Percentiles rank a stretch among this genome's conserved stretches.
Conservation (phyloP, 208 protist genomes). For the Porcisia hertigi region DNA sequence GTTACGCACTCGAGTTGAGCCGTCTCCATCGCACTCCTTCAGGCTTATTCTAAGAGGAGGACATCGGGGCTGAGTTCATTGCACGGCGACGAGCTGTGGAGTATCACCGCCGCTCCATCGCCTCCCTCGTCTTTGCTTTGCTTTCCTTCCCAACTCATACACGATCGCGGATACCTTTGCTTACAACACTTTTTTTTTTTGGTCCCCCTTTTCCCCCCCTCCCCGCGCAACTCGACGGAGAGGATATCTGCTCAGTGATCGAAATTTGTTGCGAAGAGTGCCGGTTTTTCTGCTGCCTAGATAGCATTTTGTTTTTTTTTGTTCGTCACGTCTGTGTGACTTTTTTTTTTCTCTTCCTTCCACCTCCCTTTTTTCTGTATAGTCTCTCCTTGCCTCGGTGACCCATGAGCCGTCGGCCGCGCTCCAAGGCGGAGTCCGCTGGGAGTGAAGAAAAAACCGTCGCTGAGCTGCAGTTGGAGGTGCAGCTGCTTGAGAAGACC, state of each 20-base stretch:
- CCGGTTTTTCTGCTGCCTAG: too few relatives aligned
- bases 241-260: too few relatives aligned
- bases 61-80: background rate
- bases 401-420: constrained; percentile 10
- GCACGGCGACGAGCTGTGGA: background rate
- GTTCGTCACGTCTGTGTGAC: too few relatives aligned
- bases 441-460: constrained; percentile 2
- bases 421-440: background rate
- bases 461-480: constrained; percentile 37
- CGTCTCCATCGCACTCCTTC: background rate
- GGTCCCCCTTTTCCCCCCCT: too few relatives aligned
- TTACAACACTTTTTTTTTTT: background rate
- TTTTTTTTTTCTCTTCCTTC: too few relatives aligned
- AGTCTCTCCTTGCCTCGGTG: background rate
- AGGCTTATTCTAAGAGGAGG: background rate
- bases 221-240: too few relatives aligned
- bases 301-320: too few relatives aligned
- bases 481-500: constrained; percentile 24
- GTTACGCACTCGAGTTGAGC: too few relatives aligned
- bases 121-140: background rate
- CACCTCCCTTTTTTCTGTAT: background rate
- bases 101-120: background rate
- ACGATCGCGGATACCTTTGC: too few relatives aligned
- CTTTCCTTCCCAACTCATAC: background rate
- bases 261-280: too few relatives aligned